phyloP scores from a whole-genome alignment of 495 filamentous ascomycete species.

The Wilcoxina mikolae region DNA sequence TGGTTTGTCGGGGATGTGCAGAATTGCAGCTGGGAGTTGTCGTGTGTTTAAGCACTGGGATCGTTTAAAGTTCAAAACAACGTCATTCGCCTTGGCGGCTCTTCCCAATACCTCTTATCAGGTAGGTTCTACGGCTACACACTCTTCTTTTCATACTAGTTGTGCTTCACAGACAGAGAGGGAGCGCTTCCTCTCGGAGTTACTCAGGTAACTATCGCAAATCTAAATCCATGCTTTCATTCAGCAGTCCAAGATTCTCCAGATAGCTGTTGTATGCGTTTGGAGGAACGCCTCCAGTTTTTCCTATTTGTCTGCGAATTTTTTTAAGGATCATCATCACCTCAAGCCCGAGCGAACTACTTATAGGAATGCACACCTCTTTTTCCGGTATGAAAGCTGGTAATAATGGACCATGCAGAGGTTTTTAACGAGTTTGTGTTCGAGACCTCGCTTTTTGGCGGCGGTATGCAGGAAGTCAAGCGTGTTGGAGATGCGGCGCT shows the following conservation, averaged over 20 bases:
- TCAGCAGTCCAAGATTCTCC: constrained; percentile 19
- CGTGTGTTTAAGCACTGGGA: too few species aligned
- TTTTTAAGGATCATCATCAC: neutral
- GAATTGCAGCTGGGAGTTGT: too few species aligned
- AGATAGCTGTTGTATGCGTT: constrained; percentile 15
- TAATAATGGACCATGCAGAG: constrained; percentile 49
- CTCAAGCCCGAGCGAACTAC: too few species aligned
- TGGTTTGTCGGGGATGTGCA: neutral
- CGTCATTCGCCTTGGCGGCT: too few species aligned
- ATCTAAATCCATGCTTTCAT: constrained; percentile 25
- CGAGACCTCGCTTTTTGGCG: constrained; percentile 47
- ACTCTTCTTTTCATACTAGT: too few species aligned
- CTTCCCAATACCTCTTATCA: too few species aligned
- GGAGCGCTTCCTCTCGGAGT: too few species aligned
- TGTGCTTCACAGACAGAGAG: too few species aligned
- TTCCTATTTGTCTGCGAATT: neutral
- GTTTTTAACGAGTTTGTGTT: constrained; percentile 70
- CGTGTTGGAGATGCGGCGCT: constrained; percentile 52
- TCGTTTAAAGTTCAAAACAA: too few species aligned
- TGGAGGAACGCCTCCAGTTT: neutral
- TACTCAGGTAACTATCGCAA: too few species aligned
- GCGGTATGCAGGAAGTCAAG: constrained; percentile 63
- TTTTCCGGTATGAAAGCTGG: constrained; percentile 32
- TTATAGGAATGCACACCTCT: too few species aligned
- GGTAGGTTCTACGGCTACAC: too few species aligned